Conservation (phyloP, 1,284 basidiomycete species). For the Lignosus rhinocerotis region DNA sequence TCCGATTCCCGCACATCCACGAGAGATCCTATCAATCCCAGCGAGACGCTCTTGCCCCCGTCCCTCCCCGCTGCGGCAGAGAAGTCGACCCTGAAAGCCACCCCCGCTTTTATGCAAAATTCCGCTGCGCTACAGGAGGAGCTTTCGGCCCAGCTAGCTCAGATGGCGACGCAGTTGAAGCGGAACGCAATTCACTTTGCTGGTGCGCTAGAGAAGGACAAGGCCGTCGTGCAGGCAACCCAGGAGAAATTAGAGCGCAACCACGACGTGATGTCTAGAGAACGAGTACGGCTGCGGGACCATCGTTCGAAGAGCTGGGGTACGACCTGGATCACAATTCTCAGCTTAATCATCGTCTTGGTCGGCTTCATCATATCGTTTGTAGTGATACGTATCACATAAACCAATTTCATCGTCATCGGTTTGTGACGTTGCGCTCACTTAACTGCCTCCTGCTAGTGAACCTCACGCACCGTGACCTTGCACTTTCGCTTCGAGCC, state of each 20-base stretch:
- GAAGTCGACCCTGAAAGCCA: slow-evolving; percentile 38
- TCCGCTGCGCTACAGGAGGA: slow-evolving; percentile 69
- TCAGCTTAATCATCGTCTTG: slow-evolving; percentile 58
- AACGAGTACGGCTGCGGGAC: slow-evolving; percentile 62
- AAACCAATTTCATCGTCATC: not conserved
- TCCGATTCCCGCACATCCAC: slow-evolving; percentile 24
- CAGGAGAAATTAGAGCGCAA: slow-evolving; percentile 72
- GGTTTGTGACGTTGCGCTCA: not conserved
- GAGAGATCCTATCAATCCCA: slow-evolving; percentile 18
- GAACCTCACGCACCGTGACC: too few species aligned
- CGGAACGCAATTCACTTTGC: slow-evolving; percentile 74
- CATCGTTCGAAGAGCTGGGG: slow-evolving; percentile 65
- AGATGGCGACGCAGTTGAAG: slow-evolving; percentile 78
- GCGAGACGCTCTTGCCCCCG: slow-evolving; percentile 26
- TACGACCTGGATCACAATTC: slow-evolving; percentile 71
- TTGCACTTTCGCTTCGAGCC: too few species aligned
- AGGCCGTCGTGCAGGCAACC: slow-evolving; percentile 57
- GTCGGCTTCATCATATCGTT: slow-evolving; percentile 73
- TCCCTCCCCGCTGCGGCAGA: slow-evolving; percentile 28
- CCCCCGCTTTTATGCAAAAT: slow-evolving; percentile 52
- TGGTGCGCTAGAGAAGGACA: slow-evolving; percentile 63
- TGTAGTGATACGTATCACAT: slow-evolving; percentile 66
- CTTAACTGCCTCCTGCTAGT: too few species aligned
- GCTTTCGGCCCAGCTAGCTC: slow-evolving; percentile 68
- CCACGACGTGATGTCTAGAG: slow-evolving; percentile 66